These are phyloP conservation scores for Phytophthora rubi DNA, from an alignment of 352 stramenopile genomes.

Conservation along the genomic window DNA sequence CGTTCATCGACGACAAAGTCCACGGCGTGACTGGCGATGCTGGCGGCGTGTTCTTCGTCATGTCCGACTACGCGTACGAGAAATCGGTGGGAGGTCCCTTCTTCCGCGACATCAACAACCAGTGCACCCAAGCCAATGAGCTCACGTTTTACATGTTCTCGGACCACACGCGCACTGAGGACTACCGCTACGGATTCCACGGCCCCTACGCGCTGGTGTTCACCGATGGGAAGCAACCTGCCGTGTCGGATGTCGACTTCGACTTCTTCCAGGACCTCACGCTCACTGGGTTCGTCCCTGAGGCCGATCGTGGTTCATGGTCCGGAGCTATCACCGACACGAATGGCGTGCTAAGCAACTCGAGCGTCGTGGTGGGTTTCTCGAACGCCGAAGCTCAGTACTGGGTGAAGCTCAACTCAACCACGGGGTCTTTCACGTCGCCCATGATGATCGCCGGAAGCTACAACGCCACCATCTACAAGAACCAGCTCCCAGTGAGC, in stretches of 20 bases:
- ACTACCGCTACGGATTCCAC: constrained; percentile 66
- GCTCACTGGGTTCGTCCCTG: constrained; percentile 50
- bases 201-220: constrained; percentile 60
- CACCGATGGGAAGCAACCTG: constrained; percentile 39
- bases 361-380: constrained; percentile 46
- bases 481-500: constrained; percentile 56
- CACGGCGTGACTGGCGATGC: constrained; percentile 49
- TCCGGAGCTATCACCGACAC: constrained; percentile 44
- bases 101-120: constrained; percentile 72
- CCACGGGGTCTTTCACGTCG: constrained; percentile 40
- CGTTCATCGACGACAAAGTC: constrained; percentile 47
- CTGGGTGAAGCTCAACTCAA: constrained; percentile 38
- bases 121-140: constrained; percentile 57
- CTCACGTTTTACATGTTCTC: constrained; percentile 69
- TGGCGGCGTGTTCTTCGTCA: constrained; percentile 57
- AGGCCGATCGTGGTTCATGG: constrained; percentile 38
- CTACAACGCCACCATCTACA: constrained; percentile 64
- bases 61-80: constrained; percentile 56
- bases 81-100: constrained; percentile 56
- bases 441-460: constrained; percentile 52
- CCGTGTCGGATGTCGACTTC: constrained; percentile 41
- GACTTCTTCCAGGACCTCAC: constrained; percentile 55
- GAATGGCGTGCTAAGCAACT: constrained; percentile 32
- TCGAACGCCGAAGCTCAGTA: constrained; percentile 58
- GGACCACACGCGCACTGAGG: constrained; percentile 57